Evolutionary conservation across 441 rosid species (phyloP).

Genomic region (Hura crepitans): DNA sequence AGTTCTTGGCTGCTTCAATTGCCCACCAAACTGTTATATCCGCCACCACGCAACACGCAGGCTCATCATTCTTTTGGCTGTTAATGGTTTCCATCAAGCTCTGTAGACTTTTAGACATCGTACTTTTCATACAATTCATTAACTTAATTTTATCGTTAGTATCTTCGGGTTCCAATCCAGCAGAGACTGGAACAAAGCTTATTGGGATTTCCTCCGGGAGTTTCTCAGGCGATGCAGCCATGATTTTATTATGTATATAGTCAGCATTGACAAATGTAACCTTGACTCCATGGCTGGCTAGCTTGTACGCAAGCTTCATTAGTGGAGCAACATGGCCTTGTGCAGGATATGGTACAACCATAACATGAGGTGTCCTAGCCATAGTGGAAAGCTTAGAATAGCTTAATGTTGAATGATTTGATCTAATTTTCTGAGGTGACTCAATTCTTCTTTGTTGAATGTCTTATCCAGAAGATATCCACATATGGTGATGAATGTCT

Average conservation of each 20-base stretch:
- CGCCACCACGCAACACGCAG: slow-evolving; percentile 8
- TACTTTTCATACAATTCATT: not conserved
- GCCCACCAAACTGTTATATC: slow-evolving; percentile 28
- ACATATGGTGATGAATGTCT: no score
- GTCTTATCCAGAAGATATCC: no score
- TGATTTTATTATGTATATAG: slow-evolving; percentile 20
- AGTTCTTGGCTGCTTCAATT: slow-evolving; percentile 27
- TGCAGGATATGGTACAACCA: slow-evolving; percentile 28
- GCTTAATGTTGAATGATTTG: no score
- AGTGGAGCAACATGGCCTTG: slow-evolving; percentile 42
- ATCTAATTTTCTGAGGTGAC: no score
- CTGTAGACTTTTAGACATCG: slow-evolving; percentile 22
- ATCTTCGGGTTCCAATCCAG: slow-evolving; percentile 4
- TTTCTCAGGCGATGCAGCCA: slow-evolving; percentile 4
- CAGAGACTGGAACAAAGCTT: slow-evolving; percentile 28
- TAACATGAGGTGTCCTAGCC: slow-evolving; percentile 23
- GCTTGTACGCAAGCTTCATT: slow-evolving; percentile 30
- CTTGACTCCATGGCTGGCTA: slow-evolving; percentile 22
- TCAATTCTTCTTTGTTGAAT: no score
- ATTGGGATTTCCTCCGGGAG: not conserved
- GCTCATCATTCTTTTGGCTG: not conserved
- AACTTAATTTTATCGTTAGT: not conserved
- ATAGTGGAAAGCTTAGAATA: not conserved
- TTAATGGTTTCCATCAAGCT: slow-evolving; percentile 23
- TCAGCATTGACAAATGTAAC: slow-evolving; percentile 7